Evolutionary conservation across 345 rosid genomes (phyloP).

Genomic region (Arabidopsis suecica): DNA sequence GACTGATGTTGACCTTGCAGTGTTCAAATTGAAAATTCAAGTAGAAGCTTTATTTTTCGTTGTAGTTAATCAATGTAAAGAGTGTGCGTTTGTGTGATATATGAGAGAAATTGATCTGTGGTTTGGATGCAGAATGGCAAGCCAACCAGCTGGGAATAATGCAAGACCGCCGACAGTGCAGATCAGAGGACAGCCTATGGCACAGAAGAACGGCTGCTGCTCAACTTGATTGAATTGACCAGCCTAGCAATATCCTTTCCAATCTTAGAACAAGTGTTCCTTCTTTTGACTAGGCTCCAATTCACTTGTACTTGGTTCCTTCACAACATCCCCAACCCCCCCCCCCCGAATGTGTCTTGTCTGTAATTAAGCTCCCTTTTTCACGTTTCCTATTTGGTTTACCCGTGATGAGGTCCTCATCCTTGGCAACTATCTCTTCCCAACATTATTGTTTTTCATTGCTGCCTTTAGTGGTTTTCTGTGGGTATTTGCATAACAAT

Average conservation of each 20-base stretch:
- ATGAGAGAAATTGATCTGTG: constrained; percentile 7
- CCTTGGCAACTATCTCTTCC: constrained; percentile 1
- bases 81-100: constrained; percentile 1
- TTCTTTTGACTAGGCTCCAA: neutral
- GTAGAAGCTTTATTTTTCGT: neutral
- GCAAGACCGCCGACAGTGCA: constrained; percentile 74
- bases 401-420: neutral
- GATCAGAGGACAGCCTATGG: constrained; percentile 74
- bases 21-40: neutral
- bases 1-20: constrained; percentile 19
- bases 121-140: constrained; percentile 67
- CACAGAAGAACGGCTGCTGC: constrained; percentile 75
- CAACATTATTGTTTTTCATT: constrained; percentile 1
- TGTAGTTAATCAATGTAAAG: neutral
- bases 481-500: neutral
- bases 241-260: constrained; percentile 16
- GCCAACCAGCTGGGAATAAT: constrained; percentile 71
- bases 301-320: constrained; percentile 16
- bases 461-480: constrained; percentile 13
- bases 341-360: neutral
- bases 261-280: constrained; percentile 3
- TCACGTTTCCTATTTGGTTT: neutral
- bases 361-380: constrained; percentile 23
- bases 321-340: neutral
- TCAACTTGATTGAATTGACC: constrained; percentile 51